Evolutionary conservation across 2,329 filamentous ascomycete genomes (phyloP).

Genomic region (Cercospora sp.): DNA sequence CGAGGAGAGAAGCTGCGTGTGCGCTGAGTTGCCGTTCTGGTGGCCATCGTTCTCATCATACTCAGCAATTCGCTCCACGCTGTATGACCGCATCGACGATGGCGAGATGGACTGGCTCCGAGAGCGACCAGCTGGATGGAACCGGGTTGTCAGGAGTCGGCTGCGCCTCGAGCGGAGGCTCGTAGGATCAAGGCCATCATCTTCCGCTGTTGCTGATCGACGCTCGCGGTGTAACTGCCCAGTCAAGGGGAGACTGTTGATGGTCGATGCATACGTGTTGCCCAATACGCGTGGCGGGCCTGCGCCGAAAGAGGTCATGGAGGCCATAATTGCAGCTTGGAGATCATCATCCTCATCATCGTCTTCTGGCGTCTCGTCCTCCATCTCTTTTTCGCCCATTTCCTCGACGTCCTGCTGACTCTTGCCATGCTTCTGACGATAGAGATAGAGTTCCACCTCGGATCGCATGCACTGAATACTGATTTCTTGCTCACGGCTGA

Average conservation of each 20-base stretch:
- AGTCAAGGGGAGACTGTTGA: neutral
- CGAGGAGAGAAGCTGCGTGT: neutral
- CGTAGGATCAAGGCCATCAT: neutral
- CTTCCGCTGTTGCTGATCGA: neutral
- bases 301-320: neutral
- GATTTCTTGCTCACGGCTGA: neutral
- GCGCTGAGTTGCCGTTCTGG: neutral
- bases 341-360: slow-evolving; percentile 3
- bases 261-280: neutral
- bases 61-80: neutral
- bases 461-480: slow-evolving; percentile 5
- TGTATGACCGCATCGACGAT: neutral
- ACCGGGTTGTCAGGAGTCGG: neutral
- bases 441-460: slow-evolving; percentile 6
- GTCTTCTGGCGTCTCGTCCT: neutral
- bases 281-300: neutral
- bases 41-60: neutral
- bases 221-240: neutral
- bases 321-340: neutral
- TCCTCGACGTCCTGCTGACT: neutral
- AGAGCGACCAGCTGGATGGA: neutral
- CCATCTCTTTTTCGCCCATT: neutral
- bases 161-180: neutral
- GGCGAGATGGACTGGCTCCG: neutral
- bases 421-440: neutral